phyloP scores from a whole-genome alignment of 2,329 filamentous ascomycete species.

The Xylariales sp. region DNA sequence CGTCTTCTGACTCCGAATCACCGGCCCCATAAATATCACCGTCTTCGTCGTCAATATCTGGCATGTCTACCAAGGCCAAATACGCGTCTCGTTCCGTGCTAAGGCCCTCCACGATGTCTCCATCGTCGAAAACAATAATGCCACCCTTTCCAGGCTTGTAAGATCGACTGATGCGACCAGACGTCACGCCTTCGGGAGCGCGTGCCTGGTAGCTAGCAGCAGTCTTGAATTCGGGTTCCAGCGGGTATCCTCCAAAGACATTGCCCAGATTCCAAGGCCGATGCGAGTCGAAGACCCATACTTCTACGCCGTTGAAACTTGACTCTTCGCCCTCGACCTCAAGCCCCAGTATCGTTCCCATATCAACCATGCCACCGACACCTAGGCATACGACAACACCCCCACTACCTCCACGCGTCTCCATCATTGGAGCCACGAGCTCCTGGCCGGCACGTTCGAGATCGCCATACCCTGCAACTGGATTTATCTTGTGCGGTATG shows the following conservation, averaged over 20 bases:
- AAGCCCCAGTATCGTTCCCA: conserved; percentile 74
- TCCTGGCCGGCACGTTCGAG: conserved; percentile 74
- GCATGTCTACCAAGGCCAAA: conserved; percentile 83
- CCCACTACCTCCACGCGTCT: conserved; percentile 75
- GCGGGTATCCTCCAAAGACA: conserved; percentile 73
- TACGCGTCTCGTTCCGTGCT: conserved; percentile 73
- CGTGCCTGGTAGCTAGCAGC: conserved; percentile 43
- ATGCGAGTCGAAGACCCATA: conserved; percentile 90
- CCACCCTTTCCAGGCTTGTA: conserved; percentile 81
- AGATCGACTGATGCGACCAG: conserved; percentile 64
- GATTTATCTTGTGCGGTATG: conserved; percentile 95
- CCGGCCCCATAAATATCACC: conserved; percentile 57
- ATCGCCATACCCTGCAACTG: conserved; percentile 87
- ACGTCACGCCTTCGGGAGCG: conserved; percentile 61
- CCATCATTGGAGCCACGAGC: conserved; percentile 81
- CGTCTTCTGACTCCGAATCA: conserved; percentile 53
- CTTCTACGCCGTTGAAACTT: conserved; percentile 77
- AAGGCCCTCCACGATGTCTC: conserved; percentile 85
- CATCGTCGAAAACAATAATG: conserved; percentile 92
- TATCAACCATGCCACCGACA: conserved; percentile 85
- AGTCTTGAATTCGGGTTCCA: conserved; percentile 45
- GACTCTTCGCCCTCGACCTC: conserved; percentile 62
- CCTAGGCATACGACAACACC: conserved; percentile 90
- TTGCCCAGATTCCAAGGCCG: conserved; percentile 94
- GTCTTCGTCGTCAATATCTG: conserved; percentile 76